A percentile compares a stretch with the other conserved stretches of the same genome.
phyloP scores from a whole-genome alignment of 768 basidiomycete species.

The Hericium coralloides region DNA sequence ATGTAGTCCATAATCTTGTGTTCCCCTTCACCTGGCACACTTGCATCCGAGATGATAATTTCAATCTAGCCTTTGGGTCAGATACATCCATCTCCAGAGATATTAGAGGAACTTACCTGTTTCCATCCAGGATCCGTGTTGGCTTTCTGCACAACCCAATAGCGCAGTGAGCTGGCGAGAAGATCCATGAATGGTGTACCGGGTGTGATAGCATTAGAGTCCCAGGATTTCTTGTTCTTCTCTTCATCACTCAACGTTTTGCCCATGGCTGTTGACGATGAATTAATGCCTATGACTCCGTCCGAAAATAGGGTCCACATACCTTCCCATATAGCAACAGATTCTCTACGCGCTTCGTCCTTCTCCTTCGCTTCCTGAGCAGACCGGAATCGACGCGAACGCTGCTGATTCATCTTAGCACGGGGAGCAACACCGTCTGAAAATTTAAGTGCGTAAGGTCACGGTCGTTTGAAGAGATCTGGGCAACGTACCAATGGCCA shows the following conservation, averaged over 20 bases:
- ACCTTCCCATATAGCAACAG: constrained; percentile 83
- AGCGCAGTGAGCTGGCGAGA: constrained; percentile 78
- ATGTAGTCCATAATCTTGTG: constrained; percentile 99
- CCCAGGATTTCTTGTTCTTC: constrained; percentile 83
- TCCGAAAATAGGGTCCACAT: constrained; percentile 10
- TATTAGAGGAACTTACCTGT: constrained; percentile 36
- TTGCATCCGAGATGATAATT: constrained; percentile 94
- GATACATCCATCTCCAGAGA: neutral
- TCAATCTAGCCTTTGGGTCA: constrained; percentile 49
- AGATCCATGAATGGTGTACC: constrained; percentile 98
- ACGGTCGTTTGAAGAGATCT: neutral
- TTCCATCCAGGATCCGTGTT: constrained; percentile 96
- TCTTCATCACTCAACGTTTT: constrained; percentile 77
- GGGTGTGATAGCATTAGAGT: constrained; percentile 97
- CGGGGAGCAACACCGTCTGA: constrained; percentile 94
- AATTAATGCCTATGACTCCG: neutral
- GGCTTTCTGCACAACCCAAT: constrained; percentile 95
- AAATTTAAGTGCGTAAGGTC: neutral
- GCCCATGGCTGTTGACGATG: constrained; percentile 67
- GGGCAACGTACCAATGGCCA: constrained; percentile 83
- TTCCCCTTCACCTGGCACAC: constrained; percentile 97
- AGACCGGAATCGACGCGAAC: constrained; percentile 90
- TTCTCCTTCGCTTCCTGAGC: constrained; percentile 94
- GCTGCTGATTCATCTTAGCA: constrained; percentile 99
- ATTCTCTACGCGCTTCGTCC: constrained; percentile 77